Conservation (phyloP, 2,329 filamentous ascomycete genomes). For the Xylaria digitata region DNA sequence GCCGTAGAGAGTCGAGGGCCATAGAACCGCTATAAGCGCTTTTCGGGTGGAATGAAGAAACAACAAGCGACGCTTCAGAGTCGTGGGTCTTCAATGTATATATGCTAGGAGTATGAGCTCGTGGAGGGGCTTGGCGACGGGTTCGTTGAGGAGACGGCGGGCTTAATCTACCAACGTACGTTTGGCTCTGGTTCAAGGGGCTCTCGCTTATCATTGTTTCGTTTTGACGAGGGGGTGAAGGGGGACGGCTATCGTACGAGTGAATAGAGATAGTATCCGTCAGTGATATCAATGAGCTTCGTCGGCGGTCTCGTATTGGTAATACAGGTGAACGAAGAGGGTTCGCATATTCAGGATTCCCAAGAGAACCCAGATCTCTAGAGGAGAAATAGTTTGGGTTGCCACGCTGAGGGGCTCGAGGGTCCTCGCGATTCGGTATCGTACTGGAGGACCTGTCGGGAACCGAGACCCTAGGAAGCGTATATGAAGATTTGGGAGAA, state of each 20-base stretch:
- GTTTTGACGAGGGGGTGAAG: conserved; percentile 52
- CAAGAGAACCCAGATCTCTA: conserved; percentile 50
- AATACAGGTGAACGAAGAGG: conserved; percentile 62
- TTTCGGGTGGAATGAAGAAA: conserved; percentile 61
- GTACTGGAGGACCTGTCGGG: conserved; percentile 51
- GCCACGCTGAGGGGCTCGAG: conserved; percentile 52
- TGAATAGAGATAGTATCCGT: conserved; percentile 67
- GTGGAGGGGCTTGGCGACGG: conserved; percentile 50
- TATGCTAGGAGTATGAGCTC: conserved; percentile 62
- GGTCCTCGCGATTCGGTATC: conserved; percentile 50
- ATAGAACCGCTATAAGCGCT: conserved; percentile 61
- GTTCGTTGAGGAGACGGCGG: conserved; percentile 41
- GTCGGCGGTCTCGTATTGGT: conserved; percentile 62
- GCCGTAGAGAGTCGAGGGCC: conserved; percentile 61
- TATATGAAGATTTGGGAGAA: conserved; percentile 37
- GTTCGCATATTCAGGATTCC: conserved; percentile 49
- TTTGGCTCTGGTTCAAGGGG: conserved; percentile 34
- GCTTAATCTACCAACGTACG: conserved; percentile 29
- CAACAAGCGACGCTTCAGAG: conserved; percentile 65
- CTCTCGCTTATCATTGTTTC: neutral
- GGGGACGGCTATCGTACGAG: conserved; percentile 57
- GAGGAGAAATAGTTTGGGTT: conserved; percentile 56
- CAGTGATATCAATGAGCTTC: conserved; percentile 66
- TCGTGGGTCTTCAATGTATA: conserved; percentile 69
- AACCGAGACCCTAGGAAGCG: conserved; percentile 45